A percentile compares a stretch with the other conserved stretches of the same genome.
Conservation (phyloP, 2,329 filamentous ascomycete species). For the Pseudogymnoascus sp. region DNA sequence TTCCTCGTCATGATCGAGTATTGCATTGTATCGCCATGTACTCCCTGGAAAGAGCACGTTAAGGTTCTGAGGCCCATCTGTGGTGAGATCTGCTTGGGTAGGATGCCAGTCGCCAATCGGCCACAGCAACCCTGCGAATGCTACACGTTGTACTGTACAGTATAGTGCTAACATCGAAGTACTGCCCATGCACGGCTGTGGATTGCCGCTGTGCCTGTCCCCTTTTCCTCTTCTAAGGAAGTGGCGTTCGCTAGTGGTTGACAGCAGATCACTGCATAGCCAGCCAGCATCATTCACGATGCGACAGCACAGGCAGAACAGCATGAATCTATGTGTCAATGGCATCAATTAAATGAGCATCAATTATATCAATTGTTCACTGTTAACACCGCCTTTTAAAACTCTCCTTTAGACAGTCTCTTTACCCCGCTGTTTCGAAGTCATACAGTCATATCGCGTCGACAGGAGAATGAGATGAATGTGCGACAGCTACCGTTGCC, state of each 20-base stretch:
- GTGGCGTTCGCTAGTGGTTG: background rate
- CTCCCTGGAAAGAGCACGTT: background rate
- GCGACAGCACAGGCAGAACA: background rate
- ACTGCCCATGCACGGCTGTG: background rate
- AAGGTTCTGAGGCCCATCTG: background rate
- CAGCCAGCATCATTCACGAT: background rate
- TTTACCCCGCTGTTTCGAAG: background rate
- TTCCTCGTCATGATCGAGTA: background rate
- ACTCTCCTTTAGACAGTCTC: background rate
- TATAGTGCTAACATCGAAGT: background rate
- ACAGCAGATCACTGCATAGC: background rate
- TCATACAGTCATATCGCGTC: background rate
- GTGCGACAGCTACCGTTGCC: background rate
- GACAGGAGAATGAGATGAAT: background rate
- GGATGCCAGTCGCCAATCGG: background rate
- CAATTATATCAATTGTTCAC: background rate
- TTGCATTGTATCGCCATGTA: background rate
- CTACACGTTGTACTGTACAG: background rate
- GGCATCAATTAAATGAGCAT: background rate
- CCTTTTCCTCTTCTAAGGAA: background rate
- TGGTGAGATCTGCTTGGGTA: background rate
- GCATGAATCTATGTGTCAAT: background rate
- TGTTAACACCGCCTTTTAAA: background rate
- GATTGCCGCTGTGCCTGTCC: background rate
- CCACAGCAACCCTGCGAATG: conserved; percentile 1